A percentile compares a stretch with the other conserved stretches of the same genome.
Conservation (phyloP, 2,329 filamentous ascomycete species). For the Hypoxylon sp. region DNA sequence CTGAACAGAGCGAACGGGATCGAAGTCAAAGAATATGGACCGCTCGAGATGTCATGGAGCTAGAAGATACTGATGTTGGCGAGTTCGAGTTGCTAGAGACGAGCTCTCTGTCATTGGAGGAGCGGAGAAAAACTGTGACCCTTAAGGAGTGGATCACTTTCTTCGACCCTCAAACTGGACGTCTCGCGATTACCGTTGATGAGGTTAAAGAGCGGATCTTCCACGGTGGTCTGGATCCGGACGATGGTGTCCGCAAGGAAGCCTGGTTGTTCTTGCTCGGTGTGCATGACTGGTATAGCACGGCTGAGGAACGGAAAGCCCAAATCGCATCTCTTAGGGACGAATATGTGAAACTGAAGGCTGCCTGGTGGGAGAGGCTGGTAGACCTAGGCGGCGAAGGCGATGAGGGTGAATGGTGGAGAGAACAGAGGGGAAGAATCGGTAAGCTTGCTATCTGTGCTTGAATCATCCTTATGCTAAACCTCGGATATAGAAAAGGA, state of each 20-base stretch:
- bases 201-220: slow-evolving; percentile 99
- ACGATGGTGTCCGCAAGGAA: slow-evolving; percentile 94
- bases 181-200: slow-evolving; percentile 83
- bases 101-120: slow-evolving; percentile 79
- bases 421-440: slow-evolving; percentile 92
- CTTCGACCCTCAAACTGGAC: slow-evolving; percentile 83
- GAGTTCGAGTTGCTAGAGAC: slow-evolving; percentile 95
- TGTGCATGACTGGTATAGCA: slow-evolving; percentile 94
- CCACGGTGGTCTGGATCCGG: slow-evolving; percentile 88
- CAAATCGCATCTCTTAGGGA: slow-evolving; percentile 89
- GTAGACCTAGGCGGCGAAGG: slow-evolving; percentile 84
- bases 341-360: slow-evolving; percentile 94
- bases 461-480: slow-evolving; percentile 41
- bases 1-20: slow-evolving; percentile 94
- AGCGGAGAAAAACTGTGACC: slow-evolving; percentile 82
- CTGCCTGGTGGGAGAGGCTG: slow-evolving; percentile 95
- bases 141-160: slow-evolving; percentile 91
- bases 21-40: slow-evolving; percentile 91
- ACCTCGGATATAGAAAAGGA: slow-evolving; percentile 82
- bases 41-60: slow-evolving; percentile 89
- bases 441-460: slow-evolving; percentile 70
- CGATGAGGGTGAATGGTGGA: slow-evolving; percentile 95
- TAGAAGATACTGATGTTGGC: slow-evolving; percentile 94
- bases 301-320: slow-evolving; percentile 84
- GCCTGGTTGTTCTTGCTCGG: slow-evolving; percentile 96